Evolutionary conservation across 1,284 basidiomycete species (phyloP), one percentile per base, ranked within the genome.

Genomic region (Meira nashicola): DNA sequence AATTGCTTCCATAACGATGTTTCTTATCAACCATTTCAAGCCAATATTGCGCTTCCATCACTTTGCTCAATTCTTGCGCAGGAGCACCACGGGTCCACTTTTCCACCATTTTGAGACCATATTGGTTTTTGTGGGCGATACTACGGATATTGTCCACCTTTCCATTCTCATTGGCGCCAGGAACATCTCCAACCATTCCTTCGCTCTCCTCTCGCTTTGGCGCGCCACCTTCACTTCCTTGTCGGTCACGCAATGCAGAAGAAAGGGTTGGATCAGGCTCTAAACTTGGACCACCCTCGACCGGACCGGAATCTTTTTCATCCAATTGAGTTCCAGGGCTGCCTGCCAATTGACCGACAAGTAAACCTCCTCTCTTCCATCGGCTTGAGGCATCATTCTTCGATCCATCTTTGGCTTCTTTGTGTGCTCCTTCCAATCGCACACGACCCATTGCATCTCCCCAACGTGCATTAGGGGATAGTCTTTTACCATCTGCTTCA

Each of bases 141-240:
- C 61, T 63, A 15, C 64, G 63, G 40, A 73, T 65, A 59, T 73
- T 73, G 60, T 73, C 71, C 17, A 73, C 62, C 56, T 73, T 73
- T 55, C 50, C 67, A 44, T 60, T 64, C 8, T 71, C 67, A 12
- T 71, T 54, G 2, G 51, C 71, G 4, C 71, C 71, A 1, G 71
- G 69, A 0, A 73, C 71, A 40, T 73, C 56, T 48, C 71, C 71
- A 4, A 73, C 61, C 57, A 64, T 66, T 39, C 63, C 62, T 25
- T 59, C 52, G 4, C 54, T 49, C n/a, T 65, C 39, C 12, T 17
- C 37, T 28, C 47, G 57, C n/a, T 57, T n/a, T 4, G 58, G 58
- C 28, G 25, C 25, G 19, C 41, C 55, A n/a, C 33, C 54, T 21
- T 41, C 55, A 10, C 17, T 39, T 54, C 38, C 44, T 19, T 48